phyloP scores from a whole-genome alignment of 169 alveolate genomes.

The Babesia bovis region DNA sequence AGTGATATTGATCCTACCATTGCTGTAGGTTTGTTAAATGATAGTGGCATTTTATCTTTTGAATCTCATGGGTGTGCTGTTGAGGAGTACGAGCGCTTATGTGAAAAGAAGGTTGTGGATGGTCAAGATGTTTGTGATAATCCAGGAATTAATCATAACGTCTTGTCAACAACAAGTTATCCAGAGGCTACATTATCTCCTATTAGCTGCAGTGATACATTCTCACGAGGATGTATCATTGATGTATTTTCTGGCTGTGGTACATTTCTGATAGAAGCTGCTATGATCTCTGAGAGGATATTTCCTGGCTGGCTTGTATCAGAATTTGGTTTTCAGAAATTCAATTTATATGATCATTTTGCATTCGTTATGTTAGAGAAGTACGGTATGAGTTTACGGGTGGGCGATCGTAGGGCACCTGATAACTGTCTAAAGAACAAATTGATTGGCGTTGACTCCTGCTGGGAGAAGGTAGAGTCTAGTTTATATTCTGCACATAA shows the following conservation, averaged over 20 bases:
- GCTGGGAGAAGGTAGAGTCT: slow-evolving; percentile 64
- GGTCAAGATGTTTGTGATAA: background rate
- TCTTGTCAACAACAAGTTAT: background rate
- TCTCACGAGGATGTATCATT: slow-evolving; percentile 4
- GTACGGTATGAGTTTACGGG: slow-evolving; percentile 6
- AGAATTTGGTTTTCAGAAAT: slow-evolving; percentile 13
- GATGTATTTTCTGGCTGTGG: slow-evolving; percentile 57
- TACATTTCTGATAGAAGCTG: slow-evolving; percentile 49
- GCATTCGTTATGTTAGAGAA: slow-evolving; percentile 7
- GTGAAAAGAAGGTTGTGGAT: background rate
- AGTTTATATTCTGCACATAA: slow-evolving; percentile 47
- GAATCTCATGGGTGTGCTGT: background rate
- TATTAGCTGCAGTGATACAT: background rate
- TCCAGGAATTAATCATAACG: background rate
- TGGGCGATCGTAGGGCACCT: slow-evolving; percentile 7
- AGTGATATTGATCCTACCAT: slow-evolving; percentile 64
- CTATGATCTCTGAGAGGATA: slow-evolving; percentile 44
- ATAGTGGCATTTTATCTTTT: slow-evolving; percentile 32
- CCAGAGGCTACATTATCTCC: background rate
- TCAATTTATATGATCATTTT: slow-evolving; percentile 14
- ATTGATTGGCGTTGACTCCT: slow-evolving; percentile 48
- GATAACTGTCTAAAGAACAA: slow-evolving; percentile 13
- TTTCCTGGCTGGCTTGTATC: slow-evolving; percentile 45
- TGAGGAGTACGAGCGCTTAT: slow-evolving; percentile 18
- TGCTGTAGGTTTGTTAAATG: slow-evolving; percentile 46